A percentile compares a stretch with the other conserved stretches of the same genome.
These are phyloP conservation scores for Hypoxylon sp. DNA, from an alignment of 2,329 filamentous ascomycete genomes.

Conservation along the genomic window DNA sequence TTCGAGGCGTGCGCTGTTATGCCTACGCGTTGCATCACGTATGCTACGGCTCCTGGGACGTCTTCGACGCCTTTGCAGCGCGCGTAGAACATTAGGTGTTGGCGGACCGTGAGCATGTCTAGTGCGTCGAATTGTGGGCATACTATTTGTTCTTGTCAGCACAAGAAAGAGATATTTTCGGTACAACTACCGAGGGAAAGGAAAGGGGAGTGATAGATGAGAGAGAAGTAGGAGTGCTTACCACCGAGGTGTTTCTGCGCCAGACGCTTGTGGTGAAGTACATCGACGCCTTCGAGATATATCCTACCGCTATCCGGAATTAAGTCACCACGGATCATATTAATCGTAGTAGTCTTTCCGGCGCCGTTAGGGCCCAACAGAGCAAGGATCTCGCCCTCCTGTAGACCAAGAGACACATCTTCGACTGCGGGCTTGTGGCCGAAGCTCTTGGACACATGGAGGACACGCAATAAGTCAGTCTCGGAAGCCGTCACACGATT, in stretches of 20 bases:
- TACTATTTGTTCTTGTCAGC: conserved; percentile 57
- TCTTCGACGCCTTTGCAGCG: conserved; percentile 76
- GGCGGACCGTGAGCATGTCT: conserved; percentile 80
- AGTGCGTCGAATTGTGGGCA: conserved; percentile 82
- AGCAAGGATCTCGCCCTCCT: conserved; percentile 78
- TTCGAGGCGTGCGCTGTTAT: conserved; percentile 72
- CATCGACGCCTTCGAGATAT: conserved; percentile 77
- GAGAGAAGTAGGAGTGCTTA: conserved; percentile 22
- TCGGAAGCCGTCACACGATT: conserved; percentile 51
- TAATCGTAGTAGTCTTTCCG: conserved; percentile 81
- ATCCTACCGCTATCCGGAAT: conserved; percentile 75
- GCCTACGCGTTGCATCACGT: conserved; percentile 77
- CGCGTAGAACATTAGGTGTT: conserved; percentile 82
- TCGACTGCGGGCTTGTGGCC: conserved; percentile 75
- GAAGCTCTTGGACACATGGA: conserved; percentile 79
- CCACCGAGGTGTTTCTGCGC: conserved; percentile 75
- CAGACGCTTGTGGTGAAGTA: conserved; percentile 73
- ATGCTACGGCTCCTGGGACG: conserved; percentile 73
- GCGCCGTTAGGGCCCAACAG: conserved; percentile 84
- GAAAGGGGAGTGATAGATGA: not conserved
- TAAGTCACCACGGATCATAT: conserved; percentile 81
- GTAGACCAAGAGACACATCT: conserved; percentile 79
- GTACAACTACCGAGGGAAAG: not conserved
- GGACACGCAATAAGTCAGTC: conserved; percentile 69
- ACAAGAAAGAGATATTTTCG: not conserved